Evolutionary conservation across 495 filamentous ascomycete genomes (phyloP).

Genomic region (Entonaema liquescens): DNA sequence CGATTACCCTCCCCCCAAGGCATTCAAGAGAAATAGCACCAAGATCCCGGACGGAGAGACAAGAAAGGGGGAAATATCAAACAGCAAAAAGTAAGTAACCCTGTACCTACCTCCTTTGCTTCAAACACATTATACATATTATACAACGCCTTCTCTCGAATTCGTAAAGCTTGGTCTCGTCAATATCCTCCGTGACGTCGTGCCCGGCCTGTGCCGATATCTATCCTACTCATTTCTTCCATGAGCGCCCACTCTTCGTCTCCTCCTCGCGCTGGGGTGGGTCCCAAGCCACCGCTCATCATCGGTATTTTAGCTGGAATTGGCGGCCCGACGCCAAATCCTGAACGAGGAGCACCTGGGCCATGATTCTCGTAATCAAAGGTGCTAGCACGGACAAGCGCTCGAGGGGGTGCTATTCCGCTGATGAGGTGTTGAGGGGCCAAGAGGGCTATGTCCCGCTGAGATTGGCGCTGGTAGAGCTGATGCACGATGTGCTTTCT

Average conservation of each 20-base stretch:
- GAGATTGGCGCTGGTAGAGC: constrained; percentile 51
- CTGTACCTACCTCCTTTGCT: constrained; percentile 4
- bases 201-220: constrained; percentile 71
- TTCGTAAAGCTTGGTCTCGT: constrained; percentile 31
- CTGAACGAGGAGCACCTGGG: constrained; percentile 32
- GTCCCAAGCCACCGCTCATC: constrained; percentile 57
- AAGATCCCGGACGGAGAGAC: constrained; percentile 11
- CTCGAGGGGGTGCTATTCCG: constrained; percentile 53
- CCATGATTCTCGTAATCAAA: constrained; percentile 59
- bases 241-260: constrained; percentile 70
- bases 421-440: constrained; percentile 54
- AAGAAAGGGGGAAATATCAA: constrained; percentile 9
- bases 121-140: constrained; percentile 26
- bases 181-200: constrained; percentile 47
- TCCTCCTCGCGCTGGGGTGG: constrained; percentile 42
- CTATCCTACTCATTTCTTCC: constrained; percentile 82
- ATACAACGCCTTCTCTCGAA: constrained; percentile 33
- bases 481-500: constrained; percentile 60
- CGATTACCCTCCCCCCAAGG: not conserved
- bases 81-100: constrained; percentile 12
- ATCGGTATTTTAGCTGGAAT: constrained; percentile 79
- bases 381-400: constrained; percentile 52
- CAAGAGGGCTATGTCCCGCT: constrained; percentile 53
- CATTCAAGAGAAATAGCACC: not conserved
- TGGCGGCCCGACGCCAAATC: constrained; percentile 60